These are phyloP conservation scores for Rubia yunnanensis DNA, from an alignment of 257 asterid genomes.

Conservation along the genomic window DNA sequence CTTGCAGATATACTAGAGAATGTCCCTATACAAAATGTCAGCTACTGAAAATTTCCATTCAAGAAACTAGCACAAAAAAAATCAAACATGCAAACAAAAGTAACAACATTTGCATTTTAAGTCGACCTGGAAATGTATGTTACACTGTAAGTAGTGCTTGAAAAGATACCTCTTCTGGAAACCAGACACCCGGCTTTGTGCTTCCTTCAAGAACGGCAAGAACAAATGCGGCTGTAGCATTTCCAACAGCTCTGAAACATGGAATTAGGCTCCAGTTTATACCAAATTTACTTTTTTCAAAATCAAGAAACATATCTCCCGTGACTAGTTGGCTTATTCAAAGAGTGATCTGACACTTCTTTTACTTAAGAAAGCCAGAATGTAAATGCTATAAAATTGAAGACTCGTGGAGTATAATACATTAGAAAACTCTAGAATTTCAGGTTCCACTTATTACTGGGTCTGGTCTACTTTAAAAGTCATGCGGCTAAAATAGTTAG, in stretches of 20 bases:
- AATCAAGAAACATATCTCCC: neutral
- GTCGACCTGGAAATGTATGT: neutral
- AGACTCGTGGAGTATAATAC: neutral
- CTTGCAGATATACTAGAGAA: neutral
- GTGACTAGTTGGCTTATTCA: neutral
- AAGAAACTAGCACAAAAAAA: neutral
- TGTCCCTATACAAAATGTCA: neutral
- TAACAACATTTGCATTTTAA: neutral
- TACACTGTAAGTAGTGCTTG: neutral
- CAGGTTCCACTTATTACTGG: neutral
- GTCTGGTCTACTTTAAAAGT: neutral
- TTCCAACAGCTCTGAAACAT: slow-evolving; percentile 74
- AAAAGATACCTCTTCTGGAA: slow-evolving; percentile 74
- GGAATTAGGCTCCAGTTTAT: neutral
- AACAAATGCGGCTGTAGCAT: slow-evolving; percentile 65
- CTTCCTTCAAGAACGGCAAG: slow-evolving; percentile 89
- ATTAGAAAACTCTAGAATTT: neutral
- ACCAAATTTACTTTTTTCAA: neutral
- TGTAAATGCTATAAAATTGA: neutral
- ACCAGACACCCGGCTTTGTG: slow-evolving; percentile 94
- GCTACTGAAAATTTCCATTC: neutral
- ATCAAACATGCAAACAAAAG: neutral
- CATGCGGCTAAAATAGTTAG: slow-evolving; percentile 1
- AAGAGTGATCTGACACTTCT: neutral
- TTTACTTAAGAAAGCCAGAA: neutral